Percentiles rank a stretch among this genome's conserved stretches.
These are phyloP conservation scores for Comarum palustre DNA, from an alignment of 306 rosid species.

Conservation along the genomic window DNA sequence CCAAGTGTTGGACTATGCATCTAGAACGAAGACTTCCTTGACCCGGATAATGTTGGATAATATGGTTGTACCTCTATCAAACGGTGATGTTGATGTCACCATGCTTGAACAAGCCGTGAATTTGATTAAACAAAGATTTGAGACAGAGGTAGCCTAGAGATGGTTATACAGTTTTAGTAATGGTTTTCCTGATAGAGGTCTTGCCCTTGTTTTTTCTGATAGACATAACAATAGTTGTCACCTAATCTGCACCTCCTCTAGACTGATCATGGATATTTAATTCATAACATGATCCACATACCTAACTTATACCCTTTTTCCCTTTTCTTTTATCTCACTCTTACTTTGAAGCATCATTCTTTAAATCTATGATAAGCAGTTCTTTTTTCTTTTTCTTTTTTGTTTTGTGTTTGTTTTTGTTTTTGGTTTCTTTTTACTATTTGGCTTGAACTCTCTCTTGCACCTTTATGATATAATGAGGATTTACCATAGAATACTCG, in stretches of 20 bases:
- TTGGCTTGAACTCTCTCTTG: background rate
- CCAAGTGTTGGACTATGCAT: slow-evolving; percentile 61
- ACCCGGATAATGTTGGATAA: slow-evolving; percentile 93
- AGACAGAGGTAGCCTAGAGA: slow-evolving; percentile 66
- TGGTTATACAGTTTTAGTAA: slow-evolving; percentile 14
- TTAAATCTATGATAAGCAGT: background rate
- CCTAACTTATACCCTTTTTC: background rate
- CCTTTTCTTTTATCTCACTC: background rate
- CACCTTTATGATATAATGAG: background rate
- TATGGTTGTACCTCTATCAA: slow-evolving; percentile 78
- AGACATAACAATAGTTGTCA: background rate
- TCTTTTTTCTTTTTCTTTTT: background rate
- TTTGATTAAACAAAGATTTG: slow-evolving; percentile 66
- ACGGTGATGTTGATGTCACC: slow-evolving; percentile 71
- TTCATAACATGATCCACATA: background rate
- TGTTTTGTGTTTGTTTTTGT: too few relatives aligned
- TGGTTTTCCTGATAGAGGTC: background rate
- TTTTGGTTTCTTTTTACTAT: background rate
- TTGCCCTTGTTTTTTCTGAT: background rate
- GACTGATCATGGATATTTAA: background rate
- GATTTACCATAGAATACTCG: background rate
- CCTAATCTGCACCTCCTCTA: background rate
- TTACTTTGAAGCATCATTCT: background rate
- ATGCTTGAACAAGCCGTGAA: slow-evolving; percentile 81
- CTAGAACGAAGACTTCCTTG: slow-evolving; percentile 68